Conservation (phyloP, 163 green algal genomes). For the Prototheca cutis region DNA sequence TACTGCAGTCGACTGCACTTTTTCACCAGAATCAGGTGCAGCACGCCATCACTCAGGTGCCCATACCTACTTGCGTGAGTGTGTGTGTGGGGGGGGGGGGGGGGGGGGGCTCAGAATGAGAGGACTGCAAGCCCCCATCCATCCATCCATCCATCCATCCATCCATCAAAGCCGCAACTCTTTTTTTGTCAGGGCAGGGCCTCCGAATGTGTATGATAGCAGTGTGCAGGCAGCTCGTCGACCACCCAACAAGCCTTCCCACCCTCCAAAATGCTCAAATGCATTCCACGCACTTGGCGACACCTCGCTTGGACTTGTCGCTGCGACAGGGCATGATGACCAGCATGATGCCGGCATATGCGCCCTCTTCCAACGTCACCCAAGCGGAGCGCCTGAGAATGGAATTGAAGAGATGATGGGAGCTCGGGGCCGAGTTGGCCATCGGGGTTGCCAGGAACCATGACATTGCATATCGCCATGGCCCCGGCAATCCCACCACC, state of each 20-base stretch:
- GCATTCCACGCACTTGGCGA: too few species aligned
- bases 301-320: slow-evolving; percentile 52
- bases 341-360: slow-evolving; percentile 61
- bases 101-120: not conserved
- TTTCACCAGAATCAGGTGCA: slow-evolving; percentile 64
- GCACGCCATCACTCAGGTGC: slow-evolving; percentile 65
- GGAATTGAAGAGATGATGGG: too few species aligned
- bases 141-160: not conserved
- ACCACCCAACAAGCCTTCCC: not conserved
- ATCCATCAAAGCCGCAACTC: too few species aligned
- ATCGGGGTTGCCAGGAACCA: too few species aligned
- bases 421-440: too few species aligned
- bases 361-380: slow-evolving; percentile 16
- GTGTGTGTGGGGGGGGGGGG: too few species aligned
- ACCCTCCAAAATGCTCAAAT: too few species aligned
- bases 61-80: slow-evolving; percentile 8
- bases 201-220: too few species aligned
- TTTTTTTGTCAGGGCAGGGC: too few species aligned
- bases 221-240: too few species aligned
- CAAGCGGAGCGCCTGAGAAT: not conserved
- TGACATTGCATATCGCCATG: too few species aligned
- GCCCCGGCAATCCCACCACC: too few species aligned
- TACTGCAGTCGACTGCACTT: slow-evolving; percentile 48
- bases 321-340: slow-evolving; percentile 66
- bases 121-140: not conserved